Evolutionary conservation across 2,329 filamentous ascomycete genomes (phyloP).

Genomic region (Claviceps citrina): DNA sequence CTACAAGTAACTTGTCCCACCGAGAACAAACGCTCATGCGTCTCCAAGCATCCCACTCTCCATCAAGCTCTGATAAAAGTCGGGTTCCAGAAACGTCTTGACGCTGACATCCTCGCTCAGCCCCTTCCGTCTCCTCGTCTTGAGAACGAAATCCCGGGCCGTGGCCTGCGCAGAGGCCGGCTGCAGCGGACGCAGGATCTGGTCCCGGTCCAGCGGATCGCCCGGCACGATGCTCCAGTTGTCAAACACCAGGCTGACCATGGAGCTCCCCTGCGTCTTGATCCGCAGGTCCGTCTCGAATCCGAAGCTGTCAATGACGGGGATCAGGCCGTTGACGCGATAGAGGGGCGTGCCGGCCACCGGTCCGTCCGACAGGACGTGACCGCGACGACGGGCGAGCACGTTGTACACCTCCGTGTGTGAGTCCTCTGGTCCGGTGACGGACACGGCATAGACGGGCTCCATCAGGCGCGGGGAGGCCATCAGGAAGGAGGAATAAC

Average conservation of each 20-base stretch:
- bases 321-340: slow-evolving; percentile 76
- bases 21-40: slow-evolving; percentile 9
- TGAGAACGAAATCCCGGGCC: slow-evolving; percentile 88
- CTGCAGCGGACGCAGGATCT: slow-evolving; percentile 69
- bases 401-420: slow-evolving; percentile 86
- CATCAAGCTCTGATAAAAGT: slow-evolving; percentile 75
- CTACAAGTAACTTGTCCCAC: not conserved
- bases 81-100: slow-evolving; percentile 89
- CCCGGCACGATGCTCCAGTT: slow-evolving; percentile 92
- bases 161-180: slow-evolving; percentile 78
- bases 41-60: slow-evolving; percentile 74
- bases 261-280: slow-evolving; percentile 84
- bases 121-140: slow-evolving; percentile 86
- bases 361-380: slow-evolving; percentile 86
- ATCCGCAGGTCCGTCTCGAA: slow-evolving; percentile 96
- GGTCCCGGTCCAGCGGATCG: slow-evolving; percentile 79
- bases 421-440: slow-evolving; percentile 81
- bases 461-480: slow-evolving; percentile 94
- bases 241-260: slow-evolving; percentile 84
- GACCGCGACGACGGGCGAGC: slow-evolving; percentile 71
- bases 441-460: slow-evolving; percentile 80
- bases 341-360: slow-evolving; percentile 91
- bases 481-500: slow-evolving; percentile 95
- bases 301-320: slow-evolving; percentile 93
- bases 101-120: slow-evolving; percentile 90